Conservation (phyloP, 2,329 filamentous ascomycete genomes). For the Penicillium sp. region DNA sequence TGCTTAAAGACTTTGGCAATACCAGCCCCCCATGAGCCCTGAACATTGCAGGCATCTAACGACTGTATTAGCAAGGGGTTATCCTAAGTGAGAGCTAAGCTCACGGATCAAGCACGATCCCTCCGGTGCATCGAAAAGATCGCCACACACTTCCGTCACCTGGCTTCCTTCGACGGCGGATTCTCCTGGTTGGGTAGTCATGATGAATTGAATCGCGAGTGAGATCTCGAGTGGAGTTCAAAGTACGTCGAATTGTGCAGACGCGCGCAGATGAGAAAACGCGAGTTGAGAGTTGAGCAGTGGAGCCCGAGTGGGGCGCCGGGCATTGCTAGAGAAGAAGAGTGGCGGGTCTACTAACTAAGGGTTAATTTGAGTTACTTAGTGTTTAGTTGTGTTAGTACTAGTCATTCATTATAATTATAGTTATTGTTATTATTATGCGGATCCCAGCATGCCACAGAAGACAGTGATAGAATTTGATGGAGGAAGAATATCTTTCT, state of each 20-base stretch:
- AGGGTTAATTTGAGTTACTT: too few species aligned
- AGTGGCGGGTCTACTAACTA: too few species aligned
- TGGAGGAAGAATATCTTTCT: not conserved
- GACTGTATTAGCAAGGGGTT: not conserved
- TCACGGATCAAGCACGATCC: constrained; percentile 56
- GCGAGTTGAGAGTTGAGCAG: not conserved
- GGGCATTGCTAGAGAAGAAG: too few species aligned
- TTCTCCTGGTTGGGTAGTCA: not conserved
- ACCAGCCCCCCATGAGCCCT: constrained; percentile 62
- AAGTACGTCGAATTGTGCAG: not conserved
- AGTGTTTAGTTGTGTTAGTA: too few species aligned
- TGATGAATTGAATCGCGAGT: not conserved
- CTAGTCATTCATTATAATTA: too few species aligned
- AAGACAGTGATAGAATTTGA: not conserved
- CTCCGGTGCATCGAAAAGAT: constrained; percentile 59
- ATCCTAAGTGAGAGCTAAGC: constrained; percentile 7
- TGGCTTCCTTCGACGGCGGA: not conserved
- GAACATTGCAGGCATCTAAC: constrained; percentile 62
- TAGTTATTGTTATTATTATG: too few species aligned
- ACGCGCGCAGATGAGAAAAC: not conserved
- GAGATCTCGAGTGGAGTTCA: not conserved
- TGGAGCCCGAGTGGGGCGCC: not conserved
- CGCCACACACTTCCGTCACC: constrained; percentile 43
- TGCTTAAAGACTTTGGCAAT: constrained; percentile 58
- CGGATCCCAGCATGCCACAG: too few species aligned